Evolutionary conservation across 768 basidiomycete species (phyloP).

Genomic region (Pholiota conissans): DNA sequence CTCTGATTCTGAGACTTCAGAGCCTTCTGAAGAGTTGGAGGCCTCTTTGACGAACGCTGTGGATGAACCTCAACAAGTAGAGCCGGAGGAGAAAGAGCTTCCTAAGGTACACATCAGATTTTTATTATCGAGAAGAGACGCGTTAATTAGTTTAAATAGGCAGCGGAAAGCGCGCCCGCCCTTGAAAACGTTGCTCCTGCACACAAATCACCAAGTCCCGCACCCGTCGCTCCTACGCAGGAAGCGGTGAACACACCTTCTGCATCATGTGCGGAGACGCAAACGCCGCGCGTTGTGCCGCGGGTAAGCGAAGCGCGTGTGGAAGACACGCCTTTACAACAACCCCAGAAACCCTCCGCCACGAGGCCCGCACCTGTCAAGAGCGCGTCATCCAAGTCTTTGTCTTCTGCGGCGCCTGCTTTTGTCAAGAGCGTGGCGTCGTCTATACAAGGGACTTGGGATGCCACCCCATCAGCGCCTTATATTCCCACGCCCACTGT

Average conservation of each 20-base stretch:
- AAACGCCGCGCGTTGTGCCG: not conserved
- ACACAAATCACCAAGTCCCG: not conserved
- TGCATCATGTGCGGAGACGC: not conserved
- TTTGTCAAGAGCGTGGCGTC: conserved; percentile 1
- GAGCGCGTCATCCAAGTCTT: not conserved
- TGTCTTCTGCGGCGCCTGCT: conserved; percentile 9
- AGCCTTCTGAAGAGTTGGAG: not conserved
- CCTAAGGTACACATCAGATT: not conserved
- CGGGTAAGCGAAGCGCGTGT: not conserved
- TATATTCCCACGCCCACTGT: conserved; percentile 31
- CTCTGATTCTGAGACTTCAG: not conserved
- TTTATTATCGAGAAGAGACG: not conserved
- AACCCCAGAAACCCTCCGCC: not conserved
- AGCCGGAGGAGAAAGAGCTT: not conserved
- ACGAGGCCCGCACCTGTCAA: not conserved
- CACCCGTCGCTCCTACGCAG: not conserved
- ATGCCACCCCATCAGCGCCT: not conserved
- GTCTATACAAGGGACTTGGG: not conserved
- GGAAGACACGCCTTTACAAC: not conserved
- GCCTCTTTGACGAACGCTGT: not conserved
- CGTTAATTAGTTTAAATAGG: not conserved
- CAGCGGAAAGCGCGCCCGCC: not conserved
- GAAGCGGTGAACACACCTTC: not conserved
- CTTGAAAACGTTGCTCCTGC: not conserved
- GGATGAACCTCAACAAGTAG: not conserved